Evolutionary conservation across 306 rosid genomes (phyloP).

Genomic region (Echinosophora koreensis): DNA sequence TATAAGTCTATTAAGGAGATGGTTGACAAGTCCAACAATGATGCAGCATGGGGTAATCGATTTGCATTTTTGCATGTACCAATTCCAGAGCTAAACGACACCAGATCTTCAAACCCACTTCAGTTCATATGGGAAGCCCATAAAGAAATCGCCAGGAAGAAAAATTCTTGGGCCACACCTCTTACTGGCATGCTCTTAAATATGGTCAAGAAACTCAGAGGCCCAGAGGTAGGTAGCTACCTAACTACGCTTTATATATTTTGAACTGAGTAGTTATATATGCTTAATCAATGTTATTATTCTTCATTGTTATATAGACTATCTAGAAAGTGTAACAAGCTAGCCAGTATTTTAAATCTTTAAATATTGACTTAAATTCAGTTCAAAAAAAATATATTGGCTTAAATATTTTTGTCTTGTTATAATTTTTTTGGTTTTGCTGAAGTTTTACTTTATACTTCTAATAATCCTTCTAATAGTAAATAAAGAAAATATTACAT

Average conservation of each 20-base stretch:
- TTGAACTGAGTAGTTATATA: neutral
- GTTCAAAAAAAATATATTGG: too few species aligned
- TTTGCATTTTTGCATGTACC: slow-evolving; percentile 54
- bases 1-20: slow-evolving; percentile 62
- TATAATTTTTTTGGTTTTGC: neutral
- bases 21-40: slow-evolving; percentile 41
- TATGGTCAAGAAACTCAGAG: slow-evolving; percentile 50
- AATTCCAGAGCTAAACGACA: slow-evolving; percentile 52
- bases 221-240: slow-evolving; percentile 57
- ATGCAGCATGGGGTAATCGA: slow-evolving; percentile 62
- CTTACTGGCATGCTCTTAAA: slow-evolving; percentile 50
- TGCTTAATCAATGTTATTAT: neutral
- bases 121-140: slow-evolving; percentile 55
- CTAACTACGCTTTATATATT: too few species aligned
- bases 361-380: neutral
- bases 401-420: neutral
- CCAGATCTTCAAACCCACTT: slow-evolving; percentile 46
- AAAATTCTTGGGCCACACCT: slow-evolving; percentile 43
- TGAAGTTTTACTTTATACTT: too few species aligned
- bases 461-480: too few species aligned
- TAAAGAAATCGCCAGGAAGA: slow-evolving; percentile 46
- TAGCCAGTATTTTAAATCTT: too few species aligned
- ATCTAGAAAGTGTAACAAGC: neutral
- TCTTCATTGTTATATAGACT: neutral
- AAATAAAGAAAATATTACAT: too few species aligned